Evolutionary conservation across 2,329 filamentous ascomycete species (phyloP).

Genomic region (Alternaria solani): DNA sequence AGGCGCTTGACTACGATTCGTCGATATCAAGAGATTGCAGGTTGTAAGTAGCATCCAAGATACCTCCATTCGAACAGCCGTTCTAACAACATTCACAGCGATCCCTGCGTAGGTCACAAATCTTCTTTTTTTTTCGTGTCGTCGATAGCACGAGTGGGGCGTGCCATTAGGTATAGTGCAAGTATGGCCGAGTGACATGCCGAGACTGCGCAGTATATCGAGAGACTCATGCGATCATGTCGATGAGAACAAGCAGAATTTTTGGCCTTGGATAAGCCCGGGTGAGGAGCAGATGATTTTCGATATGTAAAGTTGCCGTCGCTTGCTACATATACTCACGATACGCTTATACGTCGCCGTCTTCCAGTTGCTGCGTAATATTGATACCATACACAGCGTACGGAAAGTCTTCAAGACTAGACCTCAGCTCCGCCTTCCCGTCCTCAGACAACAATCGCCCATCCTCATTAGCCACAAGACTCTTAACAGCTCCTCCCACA

Average conservation of each 20-base stretch:
- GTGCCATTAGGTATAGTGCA: neutral
- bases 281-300: too few relatives aligned
- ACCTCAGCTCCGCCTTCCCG: constrained; percentile 2
- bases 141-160: neutral
- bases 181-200: neutral
- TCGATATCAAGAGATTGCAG: neutral
- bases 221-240: neutral
- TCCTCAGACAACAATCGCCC: constrained; percentile 7
- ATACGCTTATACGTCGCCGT: too few relatives aligned
- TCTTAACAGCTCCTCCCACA: neutral
- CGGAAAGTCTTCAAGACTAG: constrained; percentile 6
- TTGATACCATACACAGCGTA: constrained; percentile 6
- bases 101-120: neutral
- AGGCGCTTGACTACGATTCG: constrained; percentile 65
- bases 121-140: neutral
- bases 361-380: neutral
- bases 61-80: neutral
- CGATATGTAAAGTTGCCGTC: neutral
- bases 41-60: neutral
- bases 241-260: neutral
- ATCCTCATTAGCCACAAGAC: neutral
- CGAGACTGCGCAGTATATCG: neutral
- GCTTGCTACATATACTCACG: neutral
- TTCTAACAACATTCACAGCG: neutral
- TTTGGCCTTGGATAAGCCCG: neutral